Base-by-base conservation (phyloP, 495 filamentous ascomycete genomes). In the Pseudomonodictys pantanalensis region DNA sequence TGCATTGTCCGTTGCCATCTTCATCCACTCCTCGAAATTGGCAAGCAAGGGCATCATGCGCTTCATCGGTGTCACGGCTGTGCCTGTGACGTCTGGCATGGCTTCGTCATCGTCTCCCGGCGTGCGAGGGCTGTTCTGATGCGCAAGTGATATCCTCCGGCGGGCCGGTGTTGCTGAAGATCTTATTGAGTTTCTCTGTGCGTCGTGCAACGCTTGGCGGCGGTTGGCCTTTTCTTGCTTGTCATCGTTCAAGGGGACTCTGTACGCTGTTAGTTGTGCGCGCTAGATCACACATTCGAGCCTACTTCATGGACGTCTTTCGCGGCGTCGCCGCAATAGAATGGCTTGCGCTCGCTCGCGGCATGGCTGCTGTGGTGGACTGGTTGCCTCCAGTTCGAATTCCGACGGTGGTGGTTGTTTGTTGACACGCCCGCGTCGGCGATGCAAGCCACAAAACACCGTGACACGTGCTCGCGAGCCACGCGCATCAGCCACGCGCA, bases 21-120 rank as follows among this genome's bases (percentile, higher is more conserved):
- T 99, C 95, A 99, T 97, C 93, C 93, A 97, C 69, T 99, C 95
- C 73, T 99, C 93, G 68, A 97, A 99, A 74, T 97, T 97, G 50
- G 95, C 95, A 50, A 97, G 71, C 54, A 99, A 88, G 0, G 93
- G 95, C 29, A 96, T 43, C 4, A 33, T 89, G 39, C 93, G 88
- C 79, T 96, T 95, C 87, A 96, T 91, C 15, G 93, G 93, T 28
- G 93, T 97, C 47, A 96, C 87, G 15, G 85, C 88, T 42, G 76
- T 80, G 29, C 83, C 82, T 48, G 78, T 82, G 28, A 89, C 83
- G 24, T 81, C 74, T 18, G 81, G 73, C 30, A 79, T 72, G 56
- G 84, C 87, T 67, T 89, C 83, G 49, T 81, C 85, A 35, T 85
- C 82, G 64, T 83, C 80, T 11, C 76, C 76, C 72, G 83, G 85